phyloP scores from a whole-genome alignment of 139 green algal species.

The Gonium pectorale region DNA sequence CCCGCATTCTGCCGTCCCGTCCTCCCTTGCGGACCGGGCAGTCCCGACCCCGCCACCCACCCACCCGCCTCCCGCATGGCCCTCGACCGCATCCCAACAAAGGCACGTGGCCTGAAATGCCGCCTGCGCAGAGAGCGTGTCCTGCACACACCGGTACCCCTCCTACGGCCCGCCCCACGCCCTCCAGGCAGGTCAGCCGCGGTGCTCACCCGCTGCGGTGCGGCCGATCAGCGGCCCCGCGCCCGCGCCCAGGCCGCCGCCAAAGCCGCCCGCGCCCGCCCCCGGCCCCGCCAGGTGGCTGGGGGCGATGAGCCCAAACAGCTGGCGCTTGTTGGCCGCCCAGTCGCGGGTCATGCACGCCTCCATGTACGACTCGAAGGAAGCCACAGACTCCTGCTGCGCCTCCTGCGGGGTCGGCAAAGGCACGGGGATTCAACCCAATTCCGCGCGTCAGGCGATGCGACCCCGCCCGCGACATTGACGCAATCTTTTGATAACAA shows the following conservation, averaged over 20 bases:
- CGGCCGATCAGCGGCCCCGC: conserved; percentile 42
- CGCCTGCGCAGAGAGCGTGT: no score
- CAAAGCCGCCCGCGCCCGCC: not conserved
- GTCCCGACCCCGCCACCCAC: no score
- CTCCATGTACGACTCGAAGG: conserved; percentile 88
- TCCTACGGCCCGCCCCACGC: no score
- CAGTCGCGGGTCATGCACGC: conserved; percentile 74
- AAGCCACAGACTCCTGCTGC: conserved; percentile 74
- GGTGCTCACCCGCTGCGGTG: conserved; percentile 4
- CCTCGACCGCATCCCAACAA: no score
- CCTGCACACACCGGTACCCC: no score
- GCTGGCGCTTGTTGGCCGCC: conserved; percentile 77
- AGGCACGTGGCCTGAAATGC: no score
- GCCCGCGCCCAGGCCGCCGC: not conserved
- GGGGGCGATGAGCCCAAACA: conserved; percentile 77
- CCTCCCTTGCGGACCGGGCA: no score
- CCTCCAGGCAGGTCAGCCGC: no score
- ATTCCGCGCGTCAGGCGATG: not conserved
- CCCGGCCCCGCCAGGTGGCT: conserved; percentile 28
- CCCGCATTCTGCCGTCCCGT: no score
- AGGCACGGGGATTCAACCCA: not conserved
- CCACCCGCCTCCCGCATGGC: no score
- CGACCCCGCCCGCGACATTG: no score
- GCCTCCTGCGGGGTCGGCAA: conserved; percentile 74
- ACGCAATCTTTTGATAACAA: no score